These are phyloP conservation scores for Pseudogymnoascus sp. DNA, from an alignment of 2,329 filamentous ascomycete species.

Conservation along the genomic window DNA sequence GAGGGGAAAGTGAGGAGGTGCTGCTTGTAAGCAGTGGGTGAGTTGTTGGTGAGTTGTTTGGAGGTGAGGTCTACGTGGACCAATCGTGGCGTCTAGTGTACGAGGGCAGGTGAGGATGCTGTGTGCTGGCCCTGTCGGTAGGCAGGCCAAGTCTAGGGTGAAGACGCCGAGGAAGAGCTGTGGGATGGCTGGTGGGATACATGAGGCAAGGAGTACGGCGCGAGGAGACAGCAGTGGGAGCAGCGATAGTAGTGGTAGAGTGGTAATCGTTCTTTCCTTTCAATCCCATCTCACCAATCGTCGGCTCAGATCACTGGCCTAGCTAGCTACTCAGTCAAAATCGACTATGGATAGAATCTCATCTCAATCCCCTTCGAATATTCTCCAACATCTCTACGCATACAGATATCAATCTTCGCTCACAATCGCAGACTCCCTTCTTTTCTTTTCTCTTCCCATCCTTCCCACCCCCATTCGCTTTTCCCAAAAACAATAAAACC, in stretches of 20 bases:
- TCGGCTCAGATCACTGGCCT: background rate
- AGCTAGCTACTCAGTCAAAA: background rate
- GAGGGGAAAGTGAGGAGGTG: no score
- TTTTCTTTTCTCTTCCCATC: background rate
- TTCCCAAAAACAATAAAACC: background rate
- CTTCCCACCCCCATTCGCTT: background rate
- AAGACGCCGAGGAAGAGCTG: background rate
- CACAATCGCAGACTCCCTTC: background rate
- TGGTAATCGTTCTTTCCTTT: background rate
- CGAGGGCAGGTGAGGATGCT: background rate
- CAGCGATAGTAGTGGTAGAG: background rate
- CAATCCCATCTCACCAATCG: background rate
- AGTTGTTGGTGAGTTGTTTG: background rate
- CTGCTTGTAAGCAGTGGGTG: background rate
- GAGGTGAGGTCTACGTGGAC: background rate
- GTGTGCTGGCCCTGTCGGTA: background rate
- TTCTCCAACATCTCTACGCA: background rate
- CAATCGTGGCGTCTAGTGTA: background rate
- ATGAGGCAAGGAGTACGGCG: background rate
- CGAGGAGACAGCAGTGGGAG: background rate
- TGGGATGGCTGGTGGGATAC: background rate
- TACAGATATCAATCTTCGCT: background rate
- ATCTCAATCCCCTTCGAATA: background rate
- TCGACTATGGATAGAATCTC: background rate
- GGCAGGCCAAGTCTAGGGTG: background rate